Evolutionary conservation across 208 protist species (phyloP), one percentile per base, ranked within the genome.

Genomic region (Leishmania mexicana): DNA sequence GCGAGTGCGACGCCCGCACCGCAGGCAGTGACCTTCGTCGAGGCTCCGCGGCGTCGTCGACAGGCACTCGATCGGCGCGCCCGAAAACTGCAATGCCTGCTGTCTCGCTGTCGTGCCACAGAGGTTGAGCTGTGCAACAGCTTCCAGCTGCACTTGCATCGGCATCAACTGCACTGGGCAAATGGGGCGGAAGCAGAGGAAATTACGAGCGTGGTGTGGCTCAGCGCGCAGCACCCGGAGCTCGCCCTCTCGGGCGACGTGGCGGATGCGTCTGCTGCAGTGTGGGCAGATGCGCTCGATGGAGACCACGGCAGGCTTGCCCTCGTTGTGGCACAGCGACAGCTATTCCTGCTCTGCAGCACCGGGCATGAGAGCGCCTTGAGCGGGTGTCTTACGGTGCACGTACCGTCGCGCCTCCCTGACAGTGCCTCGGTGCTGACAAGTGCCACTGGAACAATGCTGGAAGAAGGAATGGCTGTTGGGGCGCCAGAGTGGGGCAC

Each of bases 151-250:
- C 54, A 72, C 31, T 38, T 89, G 57, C 81, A 85, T 47, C 83
- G 86, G 1, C 77, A 86, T 58, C 78, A 58, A n/a, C 79, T 89
- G 15, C 28, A 65, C 24, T 92, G 88, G 88, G 51, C 75, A 54
- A 24, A 76, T 31, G 45, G 49, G 3, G 47, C 51, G 0, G 76
- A 78, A 13, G 84, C 84, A 4, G 80, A 83, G 60, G 84, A 83
- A 35, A 81, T 84, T n/a, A 71, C 38, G 62, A 68, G 77, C 35
- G 78, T 85, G 8, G 82, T 85, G 42, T 85, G 82, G 82, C 82
- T 85, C 54, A 79, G 35, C 45, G 8, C 72, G n/a, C 40, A 47
- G 31, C 3, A 31, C 57, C 42, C 51, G 40, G 40, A 45, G n/a
- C 74, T 47, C 21, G 47, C n/a, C 17, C 70, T 3, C 3, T 17